phyloP scores from a whole-genome alignment of 768 basidiomycete genomes.

The Termitomyces bulborhizus region DNA sequence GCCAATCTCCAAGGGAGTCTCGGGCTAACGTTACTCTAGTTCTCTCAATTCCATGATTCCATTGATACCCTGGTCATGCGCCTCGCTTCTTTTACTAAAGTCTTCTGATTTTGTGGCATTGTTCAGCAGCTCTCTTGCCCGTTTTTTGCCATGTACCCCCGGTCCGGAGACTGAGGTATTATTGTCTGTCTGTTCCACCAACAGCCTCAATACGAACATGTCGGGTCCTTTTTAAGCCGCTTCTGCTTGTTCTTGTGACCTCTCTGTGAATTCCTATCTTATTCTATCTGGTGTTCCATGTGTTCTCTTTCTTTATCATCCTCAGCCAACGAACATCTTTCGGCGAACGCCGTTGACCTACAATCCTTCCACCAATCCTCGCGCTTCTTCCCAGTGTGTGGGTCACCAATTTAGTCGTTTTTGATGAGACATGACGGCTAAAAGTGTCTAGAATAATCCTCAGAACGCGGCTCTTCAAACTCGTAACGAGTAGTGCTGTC shows the following conservation, averaged over 20 bases:
- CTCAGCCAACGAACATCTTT: background rate
- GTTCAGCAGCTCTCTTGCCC: background rate
- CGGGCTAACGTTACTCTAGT: no score
- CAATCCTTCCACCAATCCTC: slow-evolving; percentile 7
- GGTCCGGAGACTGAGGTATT: background rate
- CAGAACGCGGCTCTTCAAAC: background rate
- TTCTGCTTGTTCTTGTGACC: background rate
- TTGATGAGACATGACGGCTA: background rate
- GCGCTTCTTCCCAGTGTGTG: background rate
- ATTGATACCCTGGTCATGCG: background rate
- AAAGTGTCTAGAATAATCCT: background rate
- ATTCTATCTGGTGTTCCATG: background rate
- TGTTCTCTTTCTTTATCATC: slow-evolving; percentile 10
- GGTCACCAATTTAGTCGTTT: background rate
- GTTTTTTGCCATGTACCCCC: background rate
- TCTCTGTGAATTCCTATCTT: background rate
- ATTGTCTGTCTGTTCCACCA: background rate
- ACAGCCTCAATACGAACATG: background rate
- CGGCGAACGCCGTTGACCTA: slow-evolving; percentile 7
- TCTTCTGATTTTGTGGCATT: background rate
- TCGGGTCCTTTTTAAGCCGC: background rate
- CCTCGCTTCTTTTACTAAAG: background rate
- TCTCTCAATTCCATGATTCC: background rate
- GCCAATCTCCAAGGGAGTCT: background rate
- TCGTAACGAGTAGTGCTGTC: background rate